phyloP scores from a whole-genome alignment of 805 yeast genomes.

The Wickerhamomyces mucosus region DNA sequence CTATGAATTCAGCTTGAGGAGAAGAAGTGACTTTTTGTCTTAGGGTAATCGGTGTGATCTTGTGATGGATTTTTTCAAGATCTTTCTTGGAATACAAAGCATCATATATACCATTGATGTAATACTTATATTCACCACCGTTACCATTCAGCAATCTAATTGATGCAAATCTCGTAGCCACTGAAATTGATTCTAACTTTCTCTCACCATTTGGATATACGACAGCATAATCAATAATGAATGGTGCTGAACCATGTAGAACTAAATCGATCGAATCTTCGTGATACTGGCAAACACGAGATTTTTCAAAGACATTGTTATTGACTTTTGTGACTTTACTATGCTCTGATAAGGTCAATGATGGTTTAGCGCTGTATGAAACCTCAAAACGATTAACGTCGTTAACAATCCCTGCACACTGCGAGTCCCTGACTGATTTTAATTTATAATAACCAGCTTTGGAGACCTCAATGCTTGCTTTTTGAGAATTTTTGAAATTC shows the following conservation, averaged over 20 bases:
- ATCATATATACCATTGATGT: conserved; percentile 57
- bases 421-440: conserved; percentile 36
- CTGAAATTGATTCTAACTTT: conserved; percentile 31
- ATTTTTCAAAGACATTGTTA: conserved; percentile 22
- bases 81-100: conserved; percentile 41
- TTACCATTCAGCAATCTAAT: conserved; percentile 33
- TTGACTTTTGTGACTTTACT: conserved; percentile 16
- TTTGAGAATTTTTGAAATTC: conserved; percentile 14
- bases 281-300: conserved; percentile 37
- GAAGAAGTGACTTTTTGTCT: conserved; percentile 45
- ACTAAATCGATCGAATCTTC: conserved; percentile 41
- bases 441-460: conserved; percentile 41
- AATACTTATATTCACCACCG: conserved; percentile 55
- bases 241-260: conserved; percentile 55
- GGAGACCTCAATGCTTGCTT: conserved; percentile 26
- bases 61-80: conserved; percentile 20
- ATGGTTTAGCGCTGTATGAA: conserved; percentile 37
- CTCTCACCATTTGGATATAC: conserved; percentile 44
- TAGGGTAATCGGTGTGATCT: conserved; percentile 27
- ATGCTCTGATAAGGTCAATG: conserved; percentile 28
- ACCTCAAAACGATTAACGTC: conserved; percentile 27
- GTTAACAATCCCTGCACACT: conserved; percentile 41
- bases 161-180: conserved; percentile 42
- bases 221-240: conserved; percentile 58
- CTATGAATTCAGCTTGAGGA: conserved; percentile 50